Evolutionary conservation across 2,329 filamentous ascomycete species (phyloP).

Genomic region (Aureobasidium uvarum): DNA sequence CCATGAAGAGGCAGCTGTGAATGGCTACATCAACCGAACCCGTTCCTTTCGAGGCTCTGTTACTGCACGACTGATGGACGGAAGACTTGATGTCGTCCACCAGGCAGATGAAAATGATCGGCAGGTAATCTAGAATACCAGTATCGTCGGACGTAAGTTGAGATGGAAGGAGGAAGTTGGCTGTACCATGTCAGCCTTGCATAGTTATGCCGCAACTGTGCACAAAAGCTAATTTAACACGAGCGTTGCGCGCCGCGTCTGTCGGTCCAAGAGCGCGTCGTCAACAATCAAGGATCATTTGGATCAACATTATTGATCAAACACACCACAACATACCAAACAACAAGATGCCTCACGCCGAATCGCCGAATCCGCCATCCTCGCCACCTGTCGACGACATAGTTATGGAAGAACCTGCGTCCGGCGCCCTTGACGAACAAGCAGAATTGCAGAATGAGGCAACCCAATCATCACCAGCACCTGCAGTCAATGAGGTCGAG

Average conservation of each 20-base stretch:
- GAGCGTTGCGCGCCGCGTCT: conserved; percentile 13
- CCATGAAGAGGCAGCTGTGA: neutral
- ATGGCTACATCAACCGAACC: neutral
- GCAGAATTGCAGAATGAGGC: conserved; percentile 29
- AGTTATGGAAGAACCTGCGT: conserved; percentile 38
- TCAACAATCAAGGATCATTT: conserved; percentile 13
- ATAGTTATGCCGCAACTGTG: neutral
- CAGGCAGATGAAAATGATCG: neutral
- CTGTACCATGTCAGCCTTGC: neutral
- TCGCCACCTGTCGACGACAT: conserved; percentile 37
- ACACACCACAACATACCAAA: neutral
- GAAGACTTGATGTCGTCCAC: neutral
- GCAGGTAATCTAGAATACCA: no score
- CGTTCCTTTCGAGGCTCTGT: neutral
- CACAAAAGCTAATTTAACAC: conserved; percentile 15
- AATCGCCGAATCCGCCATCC: conserved; percentile 39
- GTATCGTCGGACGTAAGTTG: neutral
- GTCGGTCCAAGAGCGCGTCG: neutral
- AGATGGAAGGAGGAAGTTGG: neutral
- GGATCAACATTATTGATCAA: neutral
- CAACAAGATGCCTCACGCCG: conserved; percentile 47
- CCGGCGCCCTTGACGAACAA: conserved; percentile 26
- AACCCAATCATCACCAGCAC: conserved; percentile 29
- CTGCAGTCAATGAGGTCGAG: conserved; percentile 26
- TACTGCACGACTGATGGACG: neutral